Evolutionary conservation across 495 filamentous ascomycete species (phyloP), one percentile per base, ranked within the genome.

Genomic region (Wilcoxina mikolae): DNA sequence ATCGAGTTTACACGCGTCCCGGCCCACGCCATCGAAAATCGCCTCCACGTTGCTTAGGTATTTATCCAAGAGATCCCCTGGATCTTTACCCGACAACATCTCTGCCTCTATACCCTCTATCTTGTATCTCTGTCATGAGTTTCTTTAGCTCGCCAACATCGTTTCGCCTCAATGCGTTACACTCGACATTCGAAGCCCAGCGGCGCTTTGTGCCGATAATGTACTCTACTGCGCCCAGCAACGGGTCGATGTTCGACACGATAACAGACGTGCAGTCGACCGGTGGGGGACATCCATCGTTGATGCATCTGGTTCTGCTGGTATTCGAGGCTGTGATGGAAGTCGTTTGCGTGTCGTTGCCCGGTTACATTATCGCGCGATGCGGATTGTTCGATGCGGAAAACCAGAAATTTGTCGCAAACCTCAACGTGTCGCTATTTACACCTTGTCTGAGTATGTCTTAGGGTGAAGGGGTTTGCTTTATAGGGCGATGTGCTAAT

Each of bases 281-380:
- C n/a, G 61, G 58, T 18, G 42, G 49, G 23, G 56, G 51, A 18
- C 62, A 65, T 47, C 62, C 62, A 1, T 74, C 85, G 22, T 76
- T 96, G 55, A 74, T 76, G 51, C 78, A 88, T 60, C 73, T 98
- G 25, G 71, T 84, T 25, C 75, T 94, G 5, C 79, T 98, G 33
- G 89, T 98, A 55, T 95, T 95, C 64, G 93, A 94, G 68, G 91
- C 91, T 12, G 90, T 98, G 22, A 69, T 96, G 61, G 90, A 98
- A 65, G 91, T 98, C 1, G 80, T 96, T 33, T 96, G 89, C 68
- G 91, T 98, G 62, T 86, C 82, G 67, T 69, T 95, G 55, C 93
- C 93, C 1, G 91, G 91, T n/a, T 98, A 95, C 66, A 81, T 96
- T 60, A 80, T 94, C 49, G 91, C 91, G 18, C 74, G 82, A 42